Conservation (phyloP, 2,329 filamentous ascomycete species). For the Aspergillus ruber region DNA sequence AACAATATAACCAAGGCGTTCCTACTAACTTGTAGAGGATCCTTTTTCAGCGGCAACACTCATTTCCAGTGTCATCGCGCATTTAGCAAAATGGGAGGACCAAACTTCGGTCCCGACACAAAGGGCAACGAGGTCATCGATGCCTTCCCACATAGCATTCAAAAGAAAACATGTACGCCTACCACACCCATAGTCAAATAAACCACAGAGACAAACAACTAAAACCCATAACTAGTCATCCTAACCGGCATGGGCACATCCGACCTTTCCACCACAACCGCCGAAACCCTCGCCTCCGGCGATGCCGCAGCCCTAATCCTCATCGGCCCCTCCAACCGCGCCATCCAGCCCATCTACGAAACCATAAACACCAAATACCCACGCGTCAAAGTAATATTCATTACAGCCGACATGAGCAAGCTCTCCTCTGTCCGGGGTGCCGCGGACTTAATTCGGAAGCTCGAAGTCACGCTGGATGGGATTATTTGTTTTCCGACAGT, state of each 20-base stretch:
- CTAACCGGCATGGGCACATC: conserved; percentile 19
- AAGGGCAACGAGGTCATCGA: conserved; percentile 25
- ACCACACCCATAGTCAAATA: not conserved
- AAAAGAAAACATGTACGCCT: conserved; percentile 23
- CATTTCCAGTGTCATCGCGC: not conserved
- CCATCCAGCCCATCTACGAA: conserved; percentile 20
- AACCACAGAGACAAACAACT: not conserved
- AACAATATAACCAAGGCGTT: not conserved
- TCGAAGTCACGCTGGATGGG: conserved; percentile 16
- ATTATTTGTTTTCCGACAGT: conserved; percentile 15
- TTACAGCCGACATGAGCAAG: conserved; percentile 10
- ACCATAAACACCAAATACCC: conserved; percentile 15
- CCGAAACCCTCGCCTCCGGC: conserved; percentile 20
- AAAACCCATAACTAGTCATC: conserved; percentile 13
- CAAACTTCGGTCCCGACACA: conserved; percentile 10
- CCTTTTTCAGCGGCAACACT: not conserved
- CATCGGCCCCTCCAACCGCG: conserved; percentile 18
- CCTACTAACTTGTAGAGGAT: not conserved
- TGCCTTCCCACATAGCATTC: conserved; percentile 21
- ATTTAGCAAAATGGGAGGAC: not conserved
- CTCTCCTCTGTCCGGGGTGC: conserved; percentile 13
- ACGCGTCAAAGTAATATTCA: conserved; percentile 14
- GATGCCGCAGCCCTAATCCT: conserved; percentile 22
- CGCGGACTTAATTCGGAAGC: conserved; percentile 9
- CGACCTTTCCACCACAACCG: conserved; percentile 20